Conservation (phyloP, 305 asterid genomes). For the Fraxinus latifolia region DNA sequence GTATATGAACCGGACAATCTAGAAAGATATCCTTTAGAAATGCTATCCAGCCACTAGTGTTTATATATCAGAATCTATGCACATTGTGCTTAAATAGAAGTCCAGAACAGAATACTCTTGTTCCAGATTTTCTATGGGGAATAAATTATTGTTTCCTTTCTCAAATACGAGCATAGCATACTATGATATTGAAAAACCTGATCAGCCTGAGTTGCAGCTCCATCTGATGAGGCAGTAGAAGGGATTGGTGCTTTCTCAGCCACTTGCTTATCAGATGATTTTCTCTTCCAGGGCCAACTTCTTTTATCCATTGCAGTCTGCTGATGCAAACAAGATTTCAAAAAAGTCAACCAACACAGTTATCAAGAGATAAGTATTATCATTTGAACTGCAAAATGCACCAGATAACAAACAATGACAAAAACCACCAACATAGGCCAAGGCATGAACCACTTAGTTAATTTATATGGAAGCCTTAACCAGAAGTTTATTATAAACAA, state of each 20-base stretch:
- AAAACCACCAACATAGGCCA: constrained; percentile 13
- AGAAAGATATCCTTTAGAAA: neutral
- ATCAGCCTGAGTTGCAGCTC: constrained; percentile 42
- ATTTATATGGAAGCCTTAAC: neutral
- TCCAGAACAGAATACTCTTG: neutral
- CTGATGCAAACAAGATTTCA: constrained; percentile 1
- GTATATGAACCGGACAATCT: neutral
- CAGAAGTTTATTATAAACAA: neutral
- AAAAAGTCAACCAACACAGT: neutral
- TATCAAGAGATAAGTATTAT: neutral
- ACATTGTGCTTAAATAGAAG: neutral
- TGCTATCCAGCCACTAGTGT: neutral
- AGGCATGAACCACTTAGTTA: constrained; percentile 8
- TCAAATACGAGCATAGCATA: constrained; percentile 14
- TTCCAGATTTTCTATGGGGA: neutral
- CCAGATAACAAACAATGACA: neutral
- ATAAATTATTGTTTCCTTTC: neutral
- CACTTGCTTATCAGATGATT: constrained; percentile 74
- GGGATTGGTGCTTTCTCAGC: constrained; percentile 49
- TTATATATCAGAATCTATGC: neutral
- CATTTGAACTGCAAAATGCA: neutral
- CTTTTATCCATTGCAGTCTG: constrained; percentile 69
- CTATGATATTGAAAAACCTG: constrained; percentile 48
- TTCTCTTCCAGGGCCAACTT: constrained; percentile 99
- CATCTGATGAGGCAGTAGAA: constrained; percentile 41